phyloP scores from a whole-genome alignment of 345 rosid species.

The Eucalyptus pauciflora region DNA sequence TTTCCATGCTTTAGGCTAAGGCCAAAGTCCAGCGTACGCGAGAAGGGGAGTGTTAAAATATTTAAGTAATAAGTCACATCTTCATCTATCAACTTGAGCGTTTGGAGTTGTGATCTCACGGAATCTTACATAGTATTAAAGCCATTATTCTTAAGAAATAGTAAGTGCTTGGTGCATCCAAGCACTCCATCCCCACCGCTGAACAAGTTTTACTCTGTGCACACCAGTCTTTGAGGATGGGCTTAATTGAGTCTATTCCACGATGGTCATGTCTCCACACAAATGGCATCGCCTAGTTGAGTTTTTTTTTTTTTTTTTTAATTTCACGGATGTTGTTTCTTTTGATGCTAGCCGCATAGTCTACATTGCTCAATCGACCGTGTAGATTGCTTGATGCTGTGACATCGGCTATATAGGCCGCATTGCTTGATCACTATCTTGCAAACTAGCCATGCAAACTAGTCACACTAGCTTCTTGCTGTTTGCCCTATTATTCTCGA shows the following conservation, averaged over 20 bases:
- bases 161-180: not conserved
- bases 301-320: too few relatives aligned
- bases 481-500: not conserved
- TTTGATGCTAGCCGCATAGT: not conserved
- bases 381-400: not conserved
- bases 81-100: too few relatives aligned
- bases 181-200: fast-evolving
- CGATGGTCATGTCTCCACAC: not conserved
- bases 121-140: too few relatives aligned
- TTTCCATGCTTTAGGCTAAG: not conserved
- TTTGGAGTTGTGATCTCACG: not conserved
- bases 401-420: fast-evolving
- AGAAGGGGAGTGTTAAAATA: not conserved
- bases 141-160: not conserved
- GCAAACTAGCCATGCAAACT: not conserved
- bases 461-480: not conserved
- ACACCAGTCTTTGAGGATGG: not conserved
- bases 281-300: fast-evolving
- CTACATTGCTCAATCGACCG: too few relatives aligned
- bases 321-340: fast-evolving
- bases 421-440: not conserved
- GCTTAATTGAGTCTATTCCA: not conserved
- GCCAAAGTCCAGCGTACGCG: fast-evolving
- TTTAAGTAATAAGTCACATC: too few relatives aligned
- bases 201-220: not conserved